A percentile compares a stretch with the other conserved stretches of the same genome.
These are phyloP conservation scores for Boletus tomentosulus DNA, from an alignment of 768 basidiomycete species.

Conservation along the genomic window DNA sequence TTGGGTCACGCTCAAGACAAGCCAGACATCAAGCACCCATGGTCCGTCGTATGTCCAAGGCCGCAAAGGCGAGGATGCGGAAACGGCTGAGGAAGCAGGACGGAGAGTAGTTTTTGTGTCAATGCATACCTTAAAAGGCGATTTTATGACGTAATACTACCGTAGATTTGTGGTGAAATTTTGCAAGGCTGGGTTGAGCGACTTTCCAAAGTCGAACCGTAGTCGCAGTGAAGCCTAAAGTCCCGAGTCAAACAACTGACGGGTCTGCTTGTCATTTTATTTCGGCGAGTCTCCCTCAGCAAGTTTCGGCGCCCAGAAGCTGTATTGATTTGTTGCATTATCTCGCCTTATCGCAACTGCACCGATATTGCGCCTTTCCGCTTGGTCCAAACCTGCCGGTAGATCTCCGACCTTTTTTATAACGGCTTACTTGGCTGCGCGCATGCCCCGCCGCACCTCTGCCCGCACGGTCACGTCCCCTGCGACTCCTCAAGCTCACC, in stretches of 20 bases:
- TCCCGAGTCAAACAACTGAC: background rate
- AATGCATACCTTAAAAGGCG: conserved; percentile 9
- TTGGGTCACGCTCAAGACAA: conserved; percentile 7
- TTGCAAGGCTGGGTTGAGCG: conserved; percentile 1
- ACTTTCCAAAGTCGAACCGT: conserved; percentile 3
- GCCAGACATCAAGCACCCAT: conserved; percentile 55
- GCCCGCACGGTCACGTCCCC: conserved; percentile 34
- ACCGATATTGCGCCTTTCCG: conserved; percentile 17
- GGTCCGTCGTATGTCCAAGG: conserved; percentile 51
- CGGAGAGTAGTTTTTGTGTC: conserved; percentile 16
- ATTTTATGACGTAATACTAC: conserved; percentile 22
- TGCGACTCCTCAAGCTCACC: conserved; percentile 28
- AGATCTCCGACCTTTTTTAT: conserved; percentile 38
- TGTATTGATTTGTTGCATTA: conserved; percentile 20
- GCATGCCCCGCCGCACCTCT: conserved; percentile 58
- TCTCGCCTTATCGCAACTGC: conserved; percentile 18
- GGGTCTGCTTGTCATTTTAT: conserved; percentile 6
- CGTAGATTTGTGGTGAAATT: conserved; percentile 10
- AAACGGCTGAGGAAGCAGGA: conserved; percentile 37
- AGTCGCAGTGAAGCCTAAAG: conserved; percentile 1
- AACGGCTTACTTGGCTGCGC: conserved; percentile 33
- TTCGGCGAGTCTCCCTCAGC: conserved; percentile 9
- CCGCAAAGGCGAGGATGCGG: conserved; percentile 53
- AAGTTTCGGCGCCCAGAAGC: conserved; percentile 6
- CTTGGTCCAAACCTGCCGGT: conserved; percentile 24